Percentiles rank a stretch among this genome's conserved stretches.
Evolutionary conservation across 2,329 filamentous ascomycete genomes (phyloP).

Genomic region (Lasiodiplodia sp.): DNA sequence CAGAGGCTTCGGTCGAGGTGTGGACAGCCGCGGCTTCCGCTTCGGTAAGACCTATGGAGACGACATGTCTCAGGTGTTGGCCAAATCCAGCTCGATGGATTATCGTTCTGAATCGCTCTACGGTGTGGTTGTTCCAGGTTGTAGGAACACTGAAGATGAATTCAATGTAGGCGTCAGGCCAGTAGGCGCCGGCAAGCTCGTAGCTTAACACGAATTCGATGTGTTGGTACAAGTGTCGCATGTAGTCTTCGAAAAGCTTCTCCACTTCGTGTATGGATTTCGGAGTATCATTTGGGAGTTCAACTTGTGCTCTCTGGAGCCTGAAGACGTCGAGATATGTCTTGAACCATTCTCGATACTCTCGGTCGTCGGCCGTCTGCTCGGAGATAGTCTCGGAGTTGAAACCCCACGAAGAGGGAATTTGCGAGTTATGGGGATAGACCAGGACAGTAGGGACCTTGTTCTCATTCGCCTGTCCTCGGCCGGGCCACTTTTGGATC

Average conservation of each 20-base stretch:
- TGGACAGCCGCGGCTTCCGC: slow-evolving; percentile 63
- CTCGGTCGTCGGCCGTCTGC: slow-evolving; percentile 52
- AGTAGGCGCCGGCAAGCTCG: slow-evolving; percentile 52
- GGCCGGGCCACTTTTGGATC: slow-evolving; percentile 62
- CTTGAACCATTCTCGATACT: slow-evolving; percentile 62
- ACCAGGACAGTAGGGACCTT: slow-evolving; percentile 62
- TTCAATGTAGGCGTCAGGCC: slow-evolving; percentile 56
- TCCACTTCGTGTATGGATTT: slow-evolving; percentile 53
- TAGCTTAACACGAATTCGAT: slow-evolving; percentile 49
- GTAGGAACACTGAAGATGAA: slow-evolving; percentile 67
- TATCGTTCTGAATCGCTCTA: slow-evolving; percentile 60
- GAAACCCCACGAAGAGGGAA: slow-evolving; percentile 62
- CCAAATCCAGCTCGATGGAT: slow-evolving; percentile 60
- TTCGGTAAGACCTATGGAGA: slow-evolving; percentile 58
- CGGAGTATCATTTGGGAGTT: slow-evolving; percentile 55
- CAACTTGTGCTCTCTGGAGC: slow-evolving; percentile 51
- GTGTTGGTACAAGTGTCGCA: slow-evolving; percentile 58
- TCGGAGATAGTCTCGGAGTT: slow-evolving; percentile 52
- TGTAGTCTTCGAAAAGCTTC: slow-evolving; percentile 58
- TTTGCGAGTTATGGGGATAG: slow-evolving; percentile 50
- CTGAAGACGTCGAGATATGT: slow-evolving; percentile 60
- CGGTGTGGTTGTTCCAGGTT: slow-evolving; percentile 61
- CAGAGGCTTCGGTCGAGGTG: slow-evolving; percentile 48
- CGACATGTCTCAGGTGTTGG: slow-evolving; percentile 44
- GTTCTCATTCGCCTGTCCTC: slow-evolving; percentile 60